Evolutionary conservation across 1,139 yeast species (phyloP), one percentile per base, ranked within the genome.

Genomic region (Saccharomyces hybrid): DNA sequence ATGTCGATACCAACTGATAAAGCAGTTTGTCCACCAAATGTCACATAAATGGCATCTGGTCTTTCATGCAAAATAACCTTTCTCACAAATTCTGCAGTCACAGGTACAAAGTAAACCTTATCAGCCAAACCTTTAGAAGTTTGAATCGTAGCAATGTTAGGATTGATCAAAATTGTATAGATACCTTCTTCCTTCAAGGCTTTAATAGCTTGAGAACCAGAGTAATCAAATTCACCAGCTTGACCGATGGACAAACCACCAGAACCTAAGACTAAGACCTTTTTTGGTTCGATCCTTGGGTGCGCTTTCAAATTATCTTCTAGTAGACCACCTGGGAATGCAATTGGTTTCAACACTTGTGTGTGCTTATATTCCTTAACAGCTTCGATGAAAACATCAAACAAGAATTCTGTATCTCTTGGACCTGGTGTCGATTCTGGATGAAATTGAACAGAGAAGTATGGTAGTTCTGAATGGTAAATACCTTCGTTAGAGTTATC

Each of bases 361-460:
- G 82, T 65, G 52, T 75, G 69, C 66, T 81, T 79, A 71, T 72
- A 77, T 54, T 87, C 90, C 59, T 81, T 72, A 52, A 93, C 96
- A 51, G 97, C 75, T 62, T 88, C 74, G 69, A 95, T 86, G 74
- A 95, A 95, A 42, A 88, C 91, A 69, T 95, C 99, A 68, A 95
- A 95, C 71, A 95, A 79, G 72, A 93, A 93, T 74, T 95, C 99
- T 55, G 99, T 93, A 72, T 95, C 99, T 71, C 97, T 84, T 71
- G 99, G 99, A 73, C 99, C 99, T 50, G 99, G 99, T 54, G 97
- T 89, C 32, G 98, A 89, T 78, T 95, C 99, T 25, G 99, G 99
- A 71, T 95, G 99, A 81, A 95, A 93, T 78, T 95, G 99, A 51
- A 93, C 98, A 14, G 99, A 93, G 79, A 95, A 95, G 72, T 79